A percentile compares a stretch with the other conserved stretches of the same genome.
Evolutionary conservation across 2,329 filamentous ascomycete genomes (phyloP).

Genomic region (Hymenoscyphus occultus): DNA sequence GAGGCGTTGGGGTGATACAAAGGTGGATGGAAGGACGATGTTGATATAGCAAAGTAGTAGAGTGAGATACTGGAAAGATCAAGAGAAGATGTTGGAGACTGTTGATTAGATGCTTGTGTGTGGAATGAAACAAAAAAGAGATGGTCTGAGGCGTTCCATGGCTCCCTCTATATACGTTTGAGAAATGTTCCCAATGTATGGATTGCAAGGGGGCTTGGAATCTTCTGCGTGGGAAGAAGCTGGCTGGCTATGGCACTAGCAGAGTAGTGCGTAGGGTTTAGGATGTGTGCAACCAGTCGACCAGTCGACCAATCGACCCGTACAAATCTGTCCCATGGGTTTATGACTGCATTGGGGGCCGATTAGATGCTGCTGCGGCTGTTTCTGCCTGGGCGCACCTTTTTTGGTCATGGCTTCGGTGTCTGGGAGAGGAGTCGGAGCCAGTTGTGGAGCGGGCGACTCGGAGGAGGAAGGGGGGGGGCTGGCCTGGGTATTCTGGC

Average conservation of each 20-base stretch:
- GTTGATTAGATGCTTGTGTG: slow-evolving; percentile 6
- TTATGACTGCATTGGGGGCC: slow-evolving; percentile 4
- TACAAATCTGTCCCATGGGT: background rate
- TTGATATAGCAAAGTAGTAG: background rate
- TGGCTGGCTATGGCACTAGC: background rate
- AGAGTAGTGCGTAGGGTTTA: background rate
- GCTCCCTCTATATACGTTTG: slow-evolving; percentile 13
- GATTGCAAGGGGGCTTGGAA: slow-evolving; percentile 13
- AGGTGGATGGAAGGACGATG: slow-evolving; percentile 1
- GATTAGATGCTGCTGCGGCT: slow-evolving; percentile 13
- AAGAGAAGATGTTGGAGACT: slow-evolving; percentile 1
- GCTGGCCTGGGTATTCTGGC: slow-evolving; percentile 4
- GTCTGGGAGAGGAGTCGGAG: background rate
- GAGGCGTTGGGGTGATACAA: slow-evolving; percentile 1
- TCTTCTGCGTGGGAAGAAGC: background rate
- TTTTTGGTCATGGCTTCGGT: background rate
- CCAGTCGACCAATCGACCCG: background rate
- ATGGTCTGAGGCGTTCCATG: slow-evolving; percentile 12
- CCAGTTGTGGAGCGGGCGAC: background rate
- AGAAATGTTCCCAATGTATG: background rate
- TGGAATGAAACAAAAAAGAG: slow-evolving; percentile 12
- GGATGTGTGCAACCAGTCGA: background rate
- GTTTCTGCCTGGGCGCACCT: slow-evolving; percentile 14
- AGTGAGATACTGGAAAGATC: background rate
- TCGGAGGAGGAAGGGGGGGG: background rate